Evolutionary conservation across 2,329 filamentous ascomycete species (phyloP).

Genomic region (Coleophoma eucalyptorum): DNA sequence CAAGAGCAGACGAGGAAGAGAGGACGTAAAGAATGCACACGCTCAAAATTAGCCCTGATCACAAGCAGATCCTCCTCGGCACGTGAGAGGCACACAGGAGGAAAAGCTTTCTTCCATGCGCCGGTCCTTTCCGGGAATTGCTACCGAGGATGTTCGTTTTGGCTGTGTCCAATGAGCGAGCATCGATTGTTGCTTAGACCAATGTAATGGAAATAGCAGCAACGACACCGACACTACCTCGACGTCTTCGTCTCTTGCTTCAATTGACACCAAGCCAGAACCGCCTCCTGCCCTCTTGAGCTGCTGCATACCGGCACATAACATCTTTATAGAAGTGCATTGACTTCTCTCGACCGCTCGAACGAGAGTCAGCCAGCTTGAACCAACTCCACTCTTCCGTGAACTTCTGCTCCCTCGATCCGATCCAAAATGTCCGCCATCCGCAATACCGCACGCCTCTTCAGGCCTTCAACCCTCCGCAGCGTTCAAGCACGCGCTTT

Average conservation of each 20-base stretch:
- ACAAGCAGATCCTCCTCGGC: neutral
- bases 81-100: neutral
- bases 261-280: neutral
- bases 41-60: too few species aligned
- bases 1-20: too few species aligned
- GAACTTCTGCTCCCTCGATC: too few species aligned
- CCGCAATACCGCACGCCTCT: conserved; percentile 18
- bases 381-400: conserved; percentile 11
- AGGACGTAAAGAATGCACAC: too few species aligned
- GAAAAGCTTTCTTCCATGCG: neutral
- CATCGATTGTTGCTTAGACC: conserved; percentile 2
- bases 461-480: conserved; percentile 10
- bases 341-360: conserved; percentile 31
- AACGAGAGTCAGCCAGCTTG: neutral
- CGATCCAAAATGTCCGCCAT: conserved; percentile 19
- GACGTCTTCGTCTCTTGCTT: neutral
- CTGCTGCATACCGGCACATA: neutral
- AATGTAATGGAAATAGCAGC: neutral
- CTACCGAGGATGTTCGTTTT: neutral
- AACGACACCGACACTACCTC: neutral
- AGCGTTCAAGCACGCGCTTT: conserved; percentile 9
- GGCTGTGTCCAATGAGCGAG: neutral
- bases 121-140: neutral
- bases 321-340: neutral
- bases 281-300: neutral